Evolutionary conservation across 495 filamentous ascomycete species (phyloP), one percentile per base, ranked within the genome.

Genomic region (Cudoniella acicularis): DNA sequence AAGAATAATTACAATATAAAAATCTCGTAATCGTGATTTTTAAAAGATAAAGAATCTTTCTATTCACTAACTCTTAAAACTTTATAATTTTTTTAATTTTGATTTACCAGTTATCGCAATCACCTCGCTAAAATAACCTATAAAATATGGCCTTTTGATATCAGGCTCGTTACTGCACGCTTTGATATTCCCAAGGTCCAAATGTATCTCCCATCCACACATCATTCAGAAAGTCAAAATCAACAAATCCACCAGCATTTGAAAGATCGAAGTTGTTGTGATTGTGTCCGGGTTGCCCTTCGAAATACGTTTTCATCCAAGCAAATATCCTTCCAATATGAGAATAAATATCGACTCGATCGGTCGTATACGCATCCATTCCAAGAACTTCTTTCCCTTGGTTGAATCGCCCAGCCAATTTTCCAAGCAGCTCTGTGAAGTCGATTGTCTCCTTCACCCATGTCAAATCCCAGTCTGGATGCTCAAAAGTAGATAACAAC

Each of bases 391-490:
- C 9, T 26, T 50, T 67, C 4, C 49, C 52, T 26, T 65, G 22
- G 3, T 72, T 61, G 11, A 70, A 57, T 20, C 57, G 67, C 18
- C 71, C 45, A 0, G 61, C 52, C 50, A 75, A 69, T 11, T 42
- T 59, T 18, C 73, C 70, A n/a, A 77, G 55, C 9, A 65, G 60
- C 8, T 54, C 53, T 27, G 67, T 52, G 0, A 77, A 59, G 55
- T 71, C 45, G 1, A 75, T 65, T 20, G 58, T 70, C 48, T 71
- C 68, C 20, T 66, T 68, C 36, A 74, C 70, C 10, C 64, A 70
- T 40, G 68, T 62, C 18, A 63, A 65, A 56, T 77, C 72, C 75
- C 76, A 77, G 1, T 61, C 71, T 46, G 73, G 72, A 48, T 77
- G 68, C 20, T 69, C 52, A 8, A 77, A 69, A 1, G 65, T 72